A percentile compares a stretch with the other conserved stretches of the same genome.
Evolutionary conservation across 177 flowering plant genomes (phyloP).

Genomic region (Vitis hybrid): DNA sequence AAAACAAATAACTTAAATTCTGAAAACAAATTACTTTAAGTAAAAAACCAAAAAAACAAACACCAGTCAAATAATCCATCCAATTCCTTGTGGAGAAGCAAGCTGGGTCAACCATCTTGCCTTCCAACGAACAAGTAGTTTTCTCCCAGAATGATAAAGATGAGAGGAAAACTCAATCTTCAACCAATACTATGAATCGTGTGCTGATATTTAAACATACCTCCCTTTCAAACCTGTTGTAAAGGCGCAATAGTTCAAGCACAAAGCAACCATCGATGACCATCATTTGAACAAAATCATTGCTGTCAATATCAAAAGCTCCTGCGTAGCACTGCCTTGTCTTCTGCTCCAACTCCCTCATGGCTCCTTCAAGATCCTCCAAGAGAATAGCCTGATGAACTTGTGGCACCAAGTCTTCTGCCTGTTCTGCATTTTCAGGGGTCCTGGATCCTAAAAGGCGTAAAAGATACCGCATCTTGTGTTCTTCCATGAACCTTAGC

Average conservation of each 20-base stretch:
- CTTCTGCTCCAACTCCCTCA: constrained; percentile 14
- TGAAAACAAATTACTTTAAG: too few species aligned
- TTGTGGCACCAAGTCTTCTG: background rate
- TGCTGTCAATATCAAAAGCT: constrained; percentile 7
- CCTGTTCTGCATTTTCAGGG: background rate
- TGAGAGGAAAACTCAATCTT: background rate
- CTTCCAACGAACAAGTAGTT: too few species aligned
- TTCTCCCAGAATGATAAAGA: background rate
- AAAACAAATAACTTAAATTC: too few species aligned
- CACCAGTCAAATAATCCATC: too few species aligned
- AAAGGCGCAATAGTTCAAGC: constrained; percentile 23
- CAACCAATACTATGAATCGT: background rate
- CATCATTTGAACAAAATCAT: constrained; percentile 38
- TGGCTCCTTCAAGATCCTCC: constrained; percentile 11
- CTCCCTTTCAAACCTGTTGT: constrained; percentile 7
- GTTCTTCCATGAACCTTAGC: constrained; percentile 32
- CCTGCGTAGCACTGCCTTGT: constrained; percentile 25
- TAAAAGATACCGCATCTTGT: constrained; percentile 25
- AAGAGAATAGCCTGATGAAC: background rate
- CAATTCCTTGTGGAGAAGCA: too few species aligned
- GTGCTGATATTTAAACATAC: background rate
- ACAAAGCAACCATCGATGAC: constrained; percentile 34
- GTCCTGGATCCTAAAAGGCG: constrained; percentile 14
- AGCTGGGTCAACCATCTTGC: too few species aligned
- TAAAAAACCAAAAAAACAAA: too few species aligned